Percentiles rank a stretch among this genome's conserved stretches.
These are phyloP conservation scores for Magnusiomyces fungicola DNA, from an alignment of 1,139 yeast species.

Conservation along the genomic window DNA sequence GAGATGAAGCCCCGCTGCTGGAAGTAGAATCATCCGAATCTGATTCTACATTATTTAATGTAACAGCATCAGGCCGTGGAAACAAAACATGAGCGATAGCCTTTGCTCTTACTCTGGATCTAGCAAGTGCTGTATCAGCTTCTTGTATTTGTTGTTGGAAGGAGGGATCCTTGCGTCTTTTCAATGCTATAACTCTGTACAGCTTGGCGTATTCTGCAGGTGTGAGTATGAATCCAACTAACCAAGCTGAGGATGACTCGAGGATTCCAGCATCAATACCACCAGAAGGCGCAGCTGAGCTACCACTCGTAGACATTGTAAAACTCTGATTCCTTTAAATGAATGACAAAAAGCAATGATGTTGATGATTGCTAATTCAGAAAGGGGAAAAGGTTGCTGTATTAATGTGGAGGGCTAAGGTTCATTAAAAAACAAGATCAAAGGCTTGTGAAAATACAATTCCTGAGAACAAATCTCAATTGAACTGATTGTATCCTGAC, in stretches of 20 bases:
- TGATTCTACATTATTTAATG: neutral
- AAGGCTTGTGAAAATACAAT: no score
- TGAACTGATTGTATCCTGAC: no score
- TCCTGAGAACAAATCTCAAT: no score
- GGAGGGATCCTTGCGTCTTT: neutral
- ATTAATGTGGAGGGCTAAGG: no score
- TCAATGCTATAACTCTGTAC: neutral
- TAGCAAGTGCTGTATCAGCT: neutral
- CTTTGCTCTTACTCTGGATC: neutral
- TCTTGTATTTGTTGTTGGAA: neutral
- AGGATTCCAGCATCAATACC: neutral
- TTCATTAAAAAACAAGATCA: no score
- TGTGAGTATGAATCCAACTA: constrained; percentile 4
- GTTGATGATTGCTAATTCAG: no score
- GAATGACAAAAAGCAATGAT: no score
- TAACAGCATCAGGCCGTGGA: constrained; percentile 2
- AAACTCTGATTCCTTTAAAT: no score
- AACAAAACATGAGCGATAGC: constrained; percentile 2
- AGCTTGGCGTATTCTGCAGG: constrained; percentile 1
- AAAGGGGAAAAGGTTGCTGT: no score
- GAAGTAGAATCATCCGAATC: neutral
- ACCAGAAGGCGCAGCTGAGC: no score
- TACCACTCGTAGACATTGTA: no score
- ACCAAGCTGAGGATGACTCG: constrained; percentile 4
- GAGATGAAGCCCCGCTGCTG: neutral